phyloP scores from a whole-genome alignment of 495 filamentous ascomycete genomes.

The Filosporella fistucella region DNA sequence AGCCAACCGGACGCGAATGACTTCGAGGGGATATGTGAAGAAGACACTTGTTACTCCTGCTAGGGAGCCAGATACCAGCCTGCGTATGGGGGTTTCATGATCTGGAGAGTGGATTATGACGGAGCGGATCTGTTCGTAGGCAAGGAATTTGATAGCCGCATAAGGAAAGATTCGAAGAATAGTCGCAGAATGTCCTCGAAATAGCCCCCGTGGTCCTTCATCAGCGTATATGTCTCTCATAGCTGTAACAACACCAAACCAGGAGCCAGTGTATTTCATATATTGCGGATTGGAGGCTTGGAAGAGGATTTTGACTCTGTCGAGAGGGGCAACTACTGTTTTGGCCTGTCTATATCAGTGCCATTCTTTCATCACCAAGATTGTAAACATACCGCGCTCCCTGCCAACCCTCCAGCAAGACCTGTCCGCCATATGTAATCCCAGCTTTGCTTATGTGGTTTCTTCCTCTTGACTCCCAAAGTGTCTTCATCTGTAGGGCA shows the following conservation, averaged over 20 bases:
- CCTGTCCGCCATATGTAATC: constrained; percentile 81
- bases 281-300: constrained; percentile 94
- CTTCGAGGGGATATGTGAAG: constrained; percentile 90
- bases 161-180: constrained; percentile 95
- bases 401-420: constrained; percentile 82
- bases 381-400: constrained; percentile 65
- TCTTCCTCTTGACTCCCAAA: constrained; percentile 28
- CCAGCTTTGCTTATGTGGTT: constrained; percentile 63
- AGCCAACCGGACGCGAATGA: constrained; percentile 86
- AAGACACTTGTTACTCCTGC: constrained; percentile 90
- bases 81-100: constrained; percentile 75
- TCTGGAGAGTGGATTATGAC: constrained; percentile 62
- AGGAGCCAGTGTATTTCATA: constrained; percentile 82
- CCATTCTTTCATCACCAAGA: neutral
- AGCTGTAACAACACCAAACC: constrained; percentile 72
- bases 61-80: constrained; percentile 71
- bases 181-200: constrained; percentile 90
- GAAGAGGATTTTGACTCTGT: constrained; percentile 98
- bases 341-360: constrained; percentile 62
- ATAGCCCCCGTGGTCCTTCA: constrained; percentile 74
- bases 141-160: constrained; percentile 94
- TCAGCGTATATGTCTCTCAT: constrained; percentile 75
- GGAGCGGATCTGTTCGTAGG: constrained; percentile 90
- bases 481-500: constrained; percentile 25
- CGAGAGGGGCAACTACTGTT: constrained; percentile 90